Percentiles rank a stretch among this genome's conserved stretches.
phyloP scores from a whole-genome alignment of 495 filamentous ascomycete species.

The Podospora tetraspora region DNA sequence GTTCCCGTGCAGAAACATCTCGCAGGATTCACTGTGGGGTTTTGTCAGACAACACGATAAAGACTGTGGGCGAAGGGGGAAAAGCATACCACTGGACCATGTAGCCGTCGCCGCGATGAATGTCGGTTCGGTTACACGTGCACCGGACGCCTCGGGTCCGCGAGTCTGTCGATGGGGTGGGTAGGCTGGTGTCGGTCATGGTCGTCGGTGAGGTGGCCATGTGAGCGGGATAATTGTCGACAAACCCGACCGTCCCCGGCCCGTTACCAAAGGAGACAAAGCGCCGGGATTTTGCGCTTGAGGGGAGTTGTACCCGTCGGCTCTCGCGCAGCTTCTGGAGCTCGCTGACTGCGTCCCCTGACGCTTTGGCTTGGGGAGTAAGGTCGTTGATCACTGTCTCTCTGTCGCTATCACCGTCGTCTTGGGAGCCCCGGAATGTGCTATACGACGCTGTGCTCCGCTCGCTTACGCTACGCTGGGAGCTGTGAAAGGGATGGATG shows the following conservation, averaged over 20 bases:
- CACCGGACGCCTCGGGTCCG: constrained; percentile 61
- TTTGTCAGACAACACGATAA: background rate
- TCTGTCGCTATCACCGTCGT: constrained; percentile 48
- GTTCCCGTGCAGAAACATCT: constrained; percentile 74
- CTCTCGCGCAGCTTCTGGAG: constrained; percentile 68
- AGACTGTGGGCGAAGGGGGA: background rate
- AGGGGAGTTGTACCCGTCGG: constrained; percentile 49
- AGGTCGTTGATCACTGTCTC: constrained; percentile 51
- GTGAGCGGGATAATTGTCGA: constrained; percentile 19
- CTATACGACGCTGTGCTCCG: constrained; percentile 37
- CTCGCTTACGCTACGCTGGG: constrained; percentile 44
- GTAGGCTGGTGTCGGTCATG: constrained; percentile 59
- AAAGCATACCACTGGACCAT: constrained; percentile 78
- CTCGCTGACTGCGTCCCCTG: constrained; percentile 51
- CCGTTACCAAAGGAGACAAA: constrained; percentile 16
- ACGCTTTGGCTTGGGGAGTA: constrained; percentile 24
- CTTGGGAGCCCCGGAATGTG: constrained; percentile 31
- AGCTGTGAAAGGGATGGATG: constrained; percentile 50
- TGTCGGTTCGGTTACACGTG: constrained; percentile 54
- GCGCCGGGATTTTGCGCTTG: constrained; percentile 28
- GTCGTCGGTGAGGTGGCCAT: constrained; percentile 56
- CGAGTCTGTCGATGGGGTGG: constrained; percentile 60
- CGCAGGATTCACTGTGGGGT: constrained; percentile 68
- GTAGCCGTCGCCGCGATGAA: constrained; percentile 52
- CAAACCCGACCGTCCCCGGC: constrained; percentile 9